Evolutionary conservation across 176 grass and related monocot species (phyloP).

Genomic region (Dendrocalamus sinicus): DNA sequence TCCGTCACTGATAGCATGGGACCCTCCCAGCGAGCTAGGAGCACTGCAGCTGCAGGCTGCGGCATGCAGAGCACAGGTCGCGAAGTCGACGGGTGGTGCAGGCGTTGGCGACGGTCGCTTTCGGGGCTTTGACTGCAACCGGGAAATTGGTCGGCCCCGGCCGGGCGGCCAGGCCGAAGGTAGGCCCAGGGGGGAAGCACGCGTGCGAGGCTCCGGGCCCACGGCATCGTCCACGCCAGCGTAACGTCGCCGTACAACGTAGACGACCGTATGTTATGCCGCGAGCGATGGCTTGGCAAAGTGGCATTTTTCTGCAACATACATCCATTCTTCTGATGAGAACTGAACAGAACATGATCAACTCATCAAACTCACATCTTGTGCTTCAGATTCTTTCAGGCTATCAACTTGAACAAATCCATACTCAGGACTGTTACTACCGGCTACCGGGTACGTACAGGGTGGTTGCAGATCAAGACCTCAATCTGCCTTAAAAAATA

Average conservation of each 20-base stretch:
- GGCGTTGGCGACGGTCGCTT: conserved; percentile 30
- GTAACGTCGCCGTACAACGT: not conserved
- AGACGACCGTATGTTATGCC: not conserved
- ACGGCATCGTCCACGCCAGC: not conserved
- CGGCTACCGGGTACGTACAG: not conserved
- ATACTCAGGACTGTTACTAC: not conserved
- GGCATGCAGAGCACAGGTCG: not conserved
- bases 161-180: not conserved
- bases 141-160: conserved; percentile 22
- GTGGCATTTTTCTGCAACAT: not conserved
- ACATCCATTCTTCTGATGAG: not conserved
- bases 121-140: not conserved
- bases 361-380: not conserved
- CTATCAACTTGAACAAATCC: not conserved
- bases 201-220: conserved; percentile 38
- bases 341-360: not conserved
- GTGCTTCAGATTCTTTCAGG: not conserved
- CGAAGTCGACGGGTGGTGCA: conserved; percentile 2
- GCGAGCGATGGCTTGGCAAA: not conserved
- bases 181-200: not conserved
- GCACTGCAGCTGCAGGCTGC: too few species aligned
- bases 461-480: not conserved
- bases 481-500: not conserved
- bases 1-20: too few species aligned
- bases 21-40: too few species aligned